phyloP scores from a whole-genome alignment of 371 early-diverging fungal genomes.

The Phascolomyces articulosus region DNA sequence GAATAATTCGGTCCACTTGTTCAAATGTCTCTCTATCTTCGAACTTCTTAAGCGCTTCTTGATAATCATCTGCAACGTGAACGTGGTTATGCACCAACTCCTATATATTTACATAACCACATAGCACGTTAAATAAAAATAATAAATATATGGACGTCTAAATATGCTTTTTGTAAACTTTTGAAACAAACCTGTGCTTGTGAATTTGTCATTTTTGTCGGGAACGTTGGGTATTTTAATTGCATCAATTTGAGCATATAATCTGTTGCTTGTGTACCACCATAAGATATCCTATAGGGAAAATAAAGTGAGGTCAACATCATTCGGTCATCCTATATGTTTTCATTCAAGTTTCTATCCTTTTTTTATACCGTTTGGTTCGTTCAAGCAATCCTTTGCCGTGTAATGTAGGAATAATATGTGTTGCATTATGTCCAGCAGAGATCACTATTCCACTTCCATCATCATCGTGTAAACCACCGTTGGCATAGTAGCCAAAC shows the following conservation, averaged over 20 bases:
- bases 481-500: slow-evolving; percentile 81
- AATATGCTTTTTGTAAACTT: too few species aligned
- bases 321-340: background rate
- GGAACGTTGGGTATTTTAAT: slow-evolving; percentile 89
- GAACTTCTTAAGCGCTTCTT: slow-evolving; percentile 58
- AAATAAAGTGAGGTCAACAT: background rate
- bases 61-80: slow-evolving; percentile 79
- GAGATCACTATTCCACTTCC: slow-evolving; percentile 75
- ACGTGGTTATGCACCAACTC: slow-evolving; percentile 67
- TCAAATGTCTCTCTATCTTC: slow-evolving; percentile 58
- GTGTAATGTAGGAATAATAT: slow-evolving; percentile 75
- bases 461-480: slow-evolving; percentile 26
- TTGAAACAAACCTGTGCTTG: slow-evolving; percentile 75
- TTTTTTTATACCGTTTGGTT: slow-evolving; percentile 56
- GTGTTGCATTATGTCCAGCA: slow-evolving; percentile 72
- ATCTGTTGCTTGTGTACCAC: slow-evolving; percentile 76
- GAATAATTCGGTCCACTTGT: slow-evolving; percentile 66
- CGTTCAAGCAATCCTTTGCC: slow-evolving; percentile 62
- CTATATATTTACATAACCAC: slow-evolving; percentile 20
- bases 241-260: slow-evolving; percentile 87
- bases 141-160: too few species aligned
- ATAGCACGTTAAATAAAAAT: background rate
- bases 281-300: slow-evolving; percentile 60
- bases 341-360: background rate
- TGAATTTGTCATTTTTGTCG: slow-evolving; percentile 73